These are phyloP conservation scores for Paraphoma sp. DNA, from an alignment of 2,329 filamentous ascomycete species.

Conservation along the genomic window DNA sequence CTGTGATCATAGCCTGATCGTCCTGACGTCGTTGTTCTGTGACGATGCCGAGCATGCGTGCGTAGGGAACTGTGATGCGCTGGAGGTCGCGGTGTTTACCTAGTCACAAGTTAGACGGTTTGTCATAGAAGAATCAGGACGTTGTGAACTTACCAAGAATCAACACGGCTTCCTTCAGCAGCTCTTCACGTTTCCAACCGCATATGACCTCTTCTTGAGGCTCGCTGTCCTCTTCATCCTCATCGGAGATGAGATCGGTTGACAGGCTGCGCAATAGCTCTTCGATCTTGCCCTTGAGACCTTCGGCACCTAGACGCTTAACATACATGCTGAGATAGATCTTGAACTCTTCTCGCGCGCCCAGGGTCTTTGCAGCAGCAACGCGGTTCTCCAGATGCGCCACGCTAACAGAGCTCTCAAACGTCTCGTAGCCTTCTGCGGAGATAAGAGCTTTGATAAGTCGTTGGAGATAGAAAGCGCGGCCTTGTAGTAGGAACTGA, in stretches of 20 bases:
- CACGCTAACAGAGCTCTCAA: slow-evolving; percentile 90
- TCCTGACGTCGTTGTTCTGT: slow-evolving; percentile 32
- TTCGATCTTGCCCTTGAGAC: slow-evolving; percentile 85
- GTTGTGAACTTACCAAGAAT: slow-evolving; percentile 72
- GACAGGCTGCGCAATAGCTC: slow-evolving; percentile 85
- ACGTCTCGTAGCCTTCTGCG: slow-evolving; percentile 87
- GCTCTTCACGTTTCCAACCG: slow-evolving; percentile 86
- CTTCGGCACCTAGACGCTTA: slow-evolving; percentile 91
- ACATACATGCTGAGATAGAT: slow-evolving; percentile 98
- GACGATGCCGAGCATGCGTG: slow-evolving; percentile 59
- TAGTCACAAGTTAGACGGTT: slow-evolving; percentile 48
- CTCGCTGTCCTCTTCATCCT: slow-evolving; percentile 64
- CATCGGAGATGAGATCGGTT: slow-evolving; percentile 69
- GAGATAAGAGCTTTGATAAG: slow-evolving; percentile 89
- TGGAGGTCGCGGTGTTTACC: slow-evolving; percentile 96
- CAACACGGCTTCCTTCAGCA: slow-evolving; percentile 89
- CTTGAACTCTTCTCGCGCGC: slow-evolving; percentile 89
- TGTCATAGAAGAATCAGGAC: not conserved
- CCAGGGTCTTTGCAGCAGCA: slow-evolving; percentile 83
- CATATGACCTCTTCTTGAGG: slow-evolving; percentile 74
- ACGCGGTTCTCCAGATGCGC: slow-evolving; percentile 95
- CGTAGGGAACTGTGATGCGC: slow-evolving; percentile 92
- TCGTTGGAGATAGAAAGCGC: slow-evolving; percentile 88
- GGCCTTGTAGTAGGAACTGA: slow-evolving; percentile 87
- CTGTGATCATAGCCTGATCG: slow-evolving; percentile 46